phyloP scores from a whole-genome alignment of 2,329 filamentous ascomycete genomes.

The Exserohilum turcica region DNA sequence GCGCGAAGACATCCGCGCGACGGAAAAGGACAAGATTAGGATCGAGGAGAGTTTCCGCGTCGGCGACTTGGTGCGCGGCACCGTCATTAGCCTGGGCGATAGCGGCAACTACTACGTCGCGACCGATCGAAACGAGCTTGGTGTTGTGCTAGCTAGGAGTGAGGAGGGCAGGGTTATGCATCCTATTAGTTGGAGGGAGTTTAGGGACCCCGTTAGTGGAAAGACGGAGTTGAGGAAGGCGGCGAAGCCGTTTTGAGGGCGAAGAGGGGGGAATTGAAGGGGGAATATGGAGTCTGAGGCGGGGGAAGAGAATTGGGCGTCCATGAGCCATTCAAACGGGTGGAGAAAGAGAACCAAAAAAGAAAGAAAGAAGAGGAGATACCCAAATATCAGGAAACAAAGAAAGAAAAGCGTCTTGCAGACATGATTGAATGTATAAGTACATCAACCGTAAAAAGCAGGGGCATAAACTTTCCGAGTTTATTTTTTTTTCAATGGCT shows the following conservation, averaged over 20 bases:
- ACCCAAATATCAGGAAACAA: no score
- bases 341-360: no score
- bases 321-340: no score
- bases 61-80: constrained; percentile 86
- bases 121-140: constrained; percentile 87
- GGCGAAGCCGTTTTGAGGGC: constrained; percentile 73
- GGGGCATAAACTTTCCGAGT: no score
- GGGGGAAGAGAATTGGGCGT: no score
- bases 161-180: constrained; percentile 89
- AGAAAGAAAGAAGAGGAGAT: no score
- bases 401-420: no score
- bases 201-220: constrained; percentile 81
- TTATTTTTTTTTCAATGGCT: no score
- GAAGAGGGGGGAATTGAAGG: neutral
- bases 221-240: constrained; percentile 83
- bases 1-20: constrained; percentile 88
- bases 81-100: constrained; percentile 89
- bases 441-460: no score
- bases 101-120: constrained; percentile 95
- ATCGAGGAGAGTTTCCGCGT: constrained; percentile 91
- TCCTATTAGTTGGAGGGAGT: constrained; percentile 94
- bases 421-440: no score
- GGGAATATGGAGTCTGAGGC: neutral
- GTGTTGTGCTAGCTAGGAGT: constrained; percentile 90
- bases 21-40: constrained; percentile 93